A percentile compares a stretch with the other conserved stretches of the same genome.
phyloP scores from a whole-genome alignment of 1,284 basidiomycete species.

The Naganishia albida region DNA sequence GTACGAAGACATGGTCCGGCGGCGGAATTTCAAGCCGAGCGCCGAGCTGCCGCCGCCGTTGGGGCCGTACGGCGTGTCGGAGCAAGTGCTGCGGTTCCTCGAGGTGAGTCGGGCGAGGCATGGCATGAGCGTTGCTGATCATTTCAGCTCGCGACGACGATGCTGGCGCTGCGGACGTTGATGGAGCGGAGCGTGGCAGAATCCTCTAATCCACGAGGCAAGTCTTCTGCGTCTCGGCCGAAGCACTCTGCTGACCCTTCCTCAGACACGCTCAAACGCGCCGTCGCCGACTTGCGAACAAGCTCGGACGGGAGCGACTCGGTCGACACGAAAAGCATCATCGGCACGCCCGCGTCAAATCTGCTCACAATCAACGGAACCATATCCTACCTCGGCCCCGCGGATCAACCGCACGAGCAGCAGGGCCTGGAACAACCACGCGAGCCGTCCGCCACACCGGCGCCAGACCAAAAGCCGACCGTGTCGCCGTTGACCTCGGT shows the following conservation, averaged over 20 bases:
- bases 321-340: conserved; percentile 18
- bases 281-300: conserved; percentile 5
- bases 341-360: conserved; percentile 18
- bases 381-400: conserved; percentile 7
- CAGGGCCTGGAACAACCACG: neutral
- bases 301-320: conserved; percentile 1
- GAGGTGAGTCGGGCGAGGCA: conserved; percentile 1
- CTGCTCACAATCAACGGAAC: conserved; percentile 17
- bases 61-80: conserved; percentile 22
- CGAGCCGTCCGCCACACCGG: conserved; percentile 1
- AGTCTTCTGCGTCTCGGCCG: neutral
- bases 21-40: conserved; percentile 1
- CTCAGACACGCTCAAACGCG: conserved; percentile 23
- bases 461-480: neutral
- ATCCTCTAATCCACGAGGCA: conserved; percentile 8
- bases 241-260: neutral
- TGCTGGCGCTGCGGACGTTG: conserved; percentile 15
- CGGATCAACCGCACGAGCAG: neutral
- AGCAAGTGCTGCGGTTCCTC: conserved; percentile 16
- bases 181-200: conserved; percentile 19
- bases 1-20: neutral
- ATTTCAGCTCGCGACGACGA: conserved; percentile 16
- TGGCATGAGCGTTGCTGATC: neutral
- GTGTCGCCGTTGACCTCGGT: conserved; percentile 8
- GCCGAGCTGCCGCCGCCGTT: conserved; percentile 8